Evolutionary conservation across 2,329 filamentous ascomycete genomes (phyloP).

Genomic region (Aspergillus latus): DNA sequence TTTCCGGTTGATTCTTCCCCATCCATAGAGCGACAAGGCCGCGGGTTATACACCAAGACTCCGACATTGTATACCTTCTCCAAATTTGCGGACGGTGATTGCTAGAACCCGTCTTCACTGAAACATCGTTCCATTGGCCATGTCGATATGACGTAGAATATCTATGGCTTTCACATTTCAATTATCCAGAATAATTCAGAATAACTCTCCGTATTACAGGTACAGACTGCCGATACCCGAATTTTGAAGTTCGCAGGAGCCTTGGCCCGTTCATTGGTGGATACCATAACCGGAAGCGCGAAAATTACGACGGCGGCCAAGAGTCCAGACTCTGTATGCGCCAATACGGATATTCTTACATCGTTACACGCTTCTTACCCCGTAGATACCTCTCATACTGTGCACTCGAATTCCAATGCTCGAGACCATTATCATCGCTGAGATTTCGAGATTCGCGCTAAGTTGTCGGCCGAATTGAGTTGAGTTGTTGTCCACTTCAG

Average conservation of each 20-base stretch:
- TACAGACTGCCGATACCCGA: background rate
- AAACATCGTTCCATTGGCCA: background rate
- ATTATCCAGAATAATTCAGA: background rate
- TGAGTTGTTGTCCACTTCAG: no score
- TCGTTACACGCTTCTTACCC: background rate
- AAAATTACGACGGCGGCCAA: background rate
- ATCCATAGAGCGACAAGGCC: background rate
- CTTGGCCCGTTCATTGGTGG: background rate
- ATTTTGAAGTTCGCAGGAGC: background rate
- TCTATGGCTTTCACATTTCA: background rate
- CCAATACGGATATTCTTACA: background rate
- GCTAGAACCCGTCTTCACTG: background rate
- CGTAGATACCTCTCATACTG: background rate
- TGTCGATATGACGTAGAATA: background rate
- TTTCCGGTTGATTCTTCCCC: background rate
- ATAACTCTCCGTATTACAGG: background rate
- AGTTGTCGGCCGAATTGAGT: no score
- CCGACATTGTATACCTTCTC: background rate
- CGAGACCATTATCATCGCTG: no score
- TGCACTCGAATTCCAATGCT: no score
- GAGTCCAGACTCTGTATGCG: background rate
- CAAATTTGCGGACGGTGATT: background rate
- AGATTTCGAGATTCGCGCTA: no score
- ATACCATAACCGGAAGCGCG: background rate
- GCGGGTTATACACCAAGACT: no score